These are phyloP conservation scores for Jaltomata sinuosa DNA, from an alignment of 257 asterid species.

Conservation along the genomic window DNA sequence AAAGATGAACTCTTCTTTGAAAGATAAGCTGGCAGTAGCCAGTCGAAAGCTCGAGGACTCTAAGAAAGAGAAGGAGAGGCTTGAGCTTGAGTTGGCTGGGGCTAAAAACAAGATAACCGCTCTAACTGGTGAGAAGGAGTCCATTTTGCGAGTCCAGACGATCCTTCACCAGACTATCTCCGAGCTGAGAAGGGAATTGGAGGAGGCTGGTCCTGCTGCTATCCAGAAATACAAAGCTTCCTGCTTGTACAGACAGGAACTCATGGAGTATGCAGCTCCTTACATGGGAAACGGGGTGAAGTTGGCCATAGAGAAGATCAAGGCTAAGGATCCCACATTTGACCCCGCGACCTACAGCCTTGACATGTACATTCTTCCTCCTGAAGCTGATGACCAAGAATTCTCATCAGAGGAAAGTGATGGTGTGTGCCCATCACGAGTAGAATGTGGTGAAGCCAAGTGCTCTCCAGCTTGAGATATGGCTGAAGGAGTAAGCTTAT, in stretches of 20 bases:
- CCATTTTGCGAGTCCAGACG: background rate
- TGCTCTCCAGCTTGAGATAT: background rate
- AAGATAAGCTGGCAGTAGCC: background rate
- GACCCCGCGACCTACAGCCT: background rate
- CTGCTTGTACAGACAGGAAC: background rate
- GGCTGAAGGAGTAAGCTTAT: background rate
- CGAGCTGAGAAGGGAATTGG: background rate
- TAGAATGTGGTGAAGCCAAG: background rate
- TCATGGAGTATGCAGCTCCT: slow-evolving; percentile 2
- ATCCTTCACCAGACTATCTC: background rate
- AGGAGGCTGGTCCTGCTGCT: background rate
- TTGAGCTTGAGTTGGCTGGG: background rate
- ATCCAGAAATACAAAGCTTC: background rate
- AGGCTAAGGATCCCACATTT: background rate
- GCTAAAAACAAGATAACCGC: background rate
- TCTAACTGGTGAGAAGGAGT: background rate
- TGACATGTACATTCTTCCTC: background rate
- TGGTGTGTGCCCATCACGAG: background rate
- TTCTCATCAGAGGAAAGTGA: background rate
- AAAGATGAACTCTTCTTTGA: background rate
- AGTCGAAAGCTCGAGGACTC: background rate
- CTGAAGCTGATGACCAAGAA: background rate
- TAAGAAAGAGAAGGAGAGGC: background rate
- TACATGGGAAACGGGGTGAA: background rate
- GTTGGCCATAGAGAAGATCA: background rate